Evolutionary conservation across 2,329 filamentous ascomycete species (phyloP), one percentile per base, ranked within the genome.

Genomic region (Rhynchosporium graminicola): DNA sequence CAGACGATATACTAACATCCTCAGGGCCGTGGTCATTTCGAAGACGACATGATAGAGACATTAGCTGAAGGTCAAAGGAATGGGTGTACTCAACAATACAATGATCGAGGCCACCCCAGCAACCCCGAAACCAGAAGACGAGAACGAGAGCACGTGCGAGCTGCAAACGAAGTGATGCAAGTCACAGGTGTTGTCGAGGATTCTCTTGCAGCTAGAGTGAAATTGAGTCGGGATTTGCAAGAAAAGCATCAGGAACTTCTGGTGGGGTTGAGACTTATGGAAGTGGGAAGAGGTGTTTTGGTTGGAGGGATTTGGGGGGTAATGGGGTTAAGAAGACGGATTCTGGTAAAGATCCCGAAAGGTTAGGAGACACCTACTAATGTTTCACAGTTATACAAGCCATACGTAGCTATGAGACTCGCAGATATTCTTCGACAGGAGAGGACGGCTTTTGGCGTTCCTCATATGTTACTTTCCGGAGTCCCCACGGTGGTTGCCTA

Each of bases 121-220:
- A 74, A 75, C 54, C 70, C 69, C 3, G 71, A 74, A 48, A 74
- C 71, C 9, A 73, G 67, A 59, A 65, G 70, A 20, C 64, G 71
- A 48, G 71, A 73, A 46, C 67, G 70, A 54, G 72, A 75, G 15
- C 69, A 73, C 31, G 70, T 75, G 29, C 68, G 73, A 36, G 73
- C 74, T 26, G 71, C 73, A 40, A 75, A 75, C 59, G 74, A 75
- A 65, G 74, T 75, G 33, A 73, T 75, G 71, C 70, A 72, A 57
- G 72, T 72, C 33, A 74, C 73, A 10, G 74, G 74, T 26, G 67
- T 75, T 15, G 71, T 75, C 10, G 74, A 75, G 62, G 69, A 74
- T 52, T 64, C 67, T 13, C 46, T 61, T 33, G 68, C 66, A 26
- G 69, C 69, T 28, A 72, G 67, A 40, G 60, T 50, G 13, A 71